Evolutionary conservation across 2,329 filamentous ascomycete species (phyloP).

Genomic region (Fusarium cicatricum): DNA sequence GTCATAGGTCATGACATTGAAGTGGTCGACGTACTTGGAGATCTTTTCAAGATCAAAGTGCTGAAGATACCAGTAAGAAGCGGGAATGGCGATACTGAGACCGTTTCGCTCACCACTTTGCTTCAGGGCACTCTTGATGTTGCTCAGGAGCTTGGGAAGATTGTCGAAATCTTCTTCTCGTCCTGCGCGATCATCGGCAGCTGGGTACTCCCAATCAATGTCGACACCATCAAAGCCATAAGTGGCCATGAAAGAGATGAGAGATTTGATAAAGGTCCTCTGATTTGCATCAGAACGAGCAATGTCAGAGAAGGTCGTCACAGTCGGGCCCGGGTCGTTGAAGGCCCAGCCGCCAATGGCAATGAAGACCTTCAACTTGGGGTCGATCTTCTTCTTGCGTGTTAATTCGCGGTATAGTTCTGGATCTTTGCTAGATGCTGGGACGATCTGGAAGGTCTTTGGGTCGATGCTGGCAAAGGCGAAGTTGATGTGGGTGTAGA

Average conservation of each 20-base stretch:
- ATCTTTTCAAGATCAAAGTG: conserved; percentile 13
- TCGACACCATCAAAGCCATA: conserved; percentile 38
- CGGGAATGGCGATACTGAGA: conserved; percentile 21
- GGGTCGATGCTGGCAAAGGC: conserved; percentile 47
- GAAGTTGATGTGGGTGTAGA: conserved; percentile 48
- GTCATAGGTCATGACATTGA: conserved; percentile 36
- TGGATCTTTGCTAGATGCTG: too few relatives aligned
- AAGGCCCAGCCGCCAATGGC: conserved; percentile 53
- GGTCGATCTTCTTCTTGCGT: conserved; percentile 40
- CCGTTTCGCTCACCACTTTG: conserved; percentile 28
- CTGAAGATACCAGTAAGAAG: conserved; percentile 41
- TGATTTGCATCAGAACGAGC: neutral
- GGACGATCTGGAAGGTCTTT: conserved; percentile 33
- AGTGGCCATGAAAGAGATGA: conserved; percentile 23
- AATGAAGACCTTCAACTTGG: conserved; percentile 43
- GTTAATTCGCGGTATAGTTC: too few relatives aligned
- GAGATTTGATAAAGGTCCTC: conserved; percentile 3
- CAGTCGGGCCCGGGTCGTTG: conserved; percentile 47
- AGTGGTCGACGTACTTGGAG: conserved; percentile 37
- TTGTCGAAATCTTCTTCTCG: conserved; percentile 46
- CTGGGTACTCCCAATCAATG: conserved; percentile 6
- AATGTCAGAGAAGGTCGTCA: conserved; percentile 38
- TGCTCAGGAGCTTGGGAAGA: conserved; percentile 38
- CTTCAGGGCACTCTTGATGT: neutral
- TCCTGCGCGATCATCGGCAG: conserved; percentile 50